Evolutionary conservation across 768 basidiomycete species (phyloP).

Genomic region (Mycena albidolilacea): DNA sequence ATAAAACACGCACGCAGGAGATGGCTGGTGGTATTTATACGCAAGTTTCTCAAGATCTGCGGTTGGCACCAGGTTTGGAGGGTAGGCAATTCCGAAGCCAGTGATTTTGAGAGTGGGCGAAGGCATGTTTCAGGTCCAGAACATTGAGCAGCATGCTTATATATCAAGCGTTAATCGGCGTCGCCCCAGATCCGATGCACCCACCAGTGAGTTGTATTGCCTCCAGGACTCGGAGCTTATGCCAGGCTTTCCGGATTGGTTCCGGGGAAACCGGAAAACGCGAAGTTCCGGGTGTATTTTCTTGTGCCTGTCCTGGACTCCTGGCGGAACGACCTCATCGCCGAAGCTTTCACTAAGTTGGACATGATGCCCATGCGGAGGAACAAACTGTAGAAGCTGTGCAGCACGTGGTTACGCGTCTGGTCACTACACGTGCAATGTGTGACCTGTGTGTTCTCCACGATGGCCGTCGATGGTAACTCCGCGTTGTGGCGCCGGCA

Average conservation of each 20-base stretch:
- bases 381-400: neutral
- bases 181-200: too few species aligned
- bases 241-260: too few species aligned
- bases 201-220: too few species aligned
- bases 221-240: too few species aligned
- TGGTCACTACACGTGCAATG: neutral
- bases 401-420: neutral
- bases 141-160: too few species aligned
- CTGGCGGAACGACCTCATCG: too few species aligned
- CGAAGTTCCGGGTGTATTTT: too few species aligned
- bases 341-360: too few species aligned
- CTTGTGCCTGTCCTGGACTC: too few species aligned
- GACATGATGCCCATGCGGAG: too few species aligned
- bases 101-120: conserved; percentile 51
- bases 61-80: conserved; percentile 1
- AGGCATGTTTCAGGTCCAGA: conserved; percentile 5
- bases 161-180: too few species aligned
- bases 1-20: conserved; percentile 13
- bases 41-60: conserved; percentile 17
- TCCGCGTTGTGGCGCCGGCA: neutral
- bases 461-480: neutral
- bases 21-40: conserved; percentile 20
- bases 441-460: neutral
- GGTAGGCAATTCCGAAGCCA: conserved; percentile 32
- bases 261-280: too few species aligned